Conservation (phyloP, 2,329 filamentous ascomycete genomes). For the Paraconiothyrium sp. region DNA sequence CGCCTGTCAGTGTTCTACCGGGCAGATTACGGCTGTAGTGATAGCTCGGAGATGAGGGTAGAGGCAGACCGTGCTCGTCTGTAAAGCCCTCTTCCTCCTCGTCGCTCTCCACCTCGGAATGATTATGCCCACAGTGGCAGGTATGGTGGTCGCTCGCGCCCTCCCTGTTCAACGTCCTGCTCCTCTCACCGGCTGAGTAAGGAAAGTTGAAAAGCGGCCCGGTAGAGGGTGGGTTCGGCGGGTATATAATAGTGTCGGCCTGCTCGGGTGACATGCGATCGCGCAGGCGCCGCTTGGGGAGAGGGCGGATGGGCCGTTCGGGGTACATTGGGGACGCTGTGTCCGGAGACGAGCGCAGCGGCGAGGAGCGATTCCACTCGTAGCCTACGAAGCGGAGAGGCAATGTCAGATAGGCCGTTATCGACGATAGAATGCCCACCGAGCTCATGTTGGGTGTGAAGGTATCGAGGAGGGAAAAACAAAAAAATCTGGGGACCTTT, state of each 20-base stretch:
- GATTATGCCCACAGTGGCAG: constrained; percentile 57
- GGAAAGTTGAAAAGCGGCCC: constrained; percentile 81
- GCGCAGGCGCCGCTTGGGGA: constrained; percentile 88
- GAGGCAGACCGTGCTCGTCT: constrained; percentile 53
- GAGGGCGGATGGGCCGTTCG: constrained; percentile 89
- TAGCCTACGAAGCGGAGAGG: constrained; percentile 49
- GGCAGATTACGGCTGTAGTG: constrained; percentile 46
- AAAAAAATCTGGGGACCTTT: constrained; percentile 32
- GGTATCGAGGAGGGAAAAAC: constrained; percentile 30
- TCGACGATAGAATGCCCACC: constrained; percentile 35
- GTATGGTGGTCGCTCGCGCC: constrained; percentile 63
- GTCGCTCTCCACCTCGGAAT: constrained; percentile 66
- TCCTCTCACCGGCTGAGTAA: constrained; percentile 47
- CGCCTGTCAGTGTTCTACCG: constrained; percentile 34
- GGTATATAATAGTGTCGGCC: constrained; percentile 83
- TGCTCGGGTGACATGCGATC: constrained; percentile 87
- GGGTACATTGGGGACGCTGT: constrained; percentile 83
- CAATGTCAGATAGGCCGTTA: constrained; percentile 45
- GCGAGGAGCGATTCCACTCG: constrained; percentile 53
- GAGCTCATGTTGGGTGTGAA: constrained; percentile 23
- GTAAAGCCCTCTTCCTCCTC: constrained; percentile 56
- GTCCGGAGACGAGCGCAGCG: constrained; percentile 65
- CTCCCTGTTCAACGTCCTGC: constrained; percentile 43
- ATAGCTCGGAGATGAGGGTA: constrained; percentile 53
- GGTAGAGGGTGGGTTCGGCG: constrained; percentile 75